phyloP scores from a whole-genome alignment of 441 rosid genomes.

The Brassica hybrid region DNA sequence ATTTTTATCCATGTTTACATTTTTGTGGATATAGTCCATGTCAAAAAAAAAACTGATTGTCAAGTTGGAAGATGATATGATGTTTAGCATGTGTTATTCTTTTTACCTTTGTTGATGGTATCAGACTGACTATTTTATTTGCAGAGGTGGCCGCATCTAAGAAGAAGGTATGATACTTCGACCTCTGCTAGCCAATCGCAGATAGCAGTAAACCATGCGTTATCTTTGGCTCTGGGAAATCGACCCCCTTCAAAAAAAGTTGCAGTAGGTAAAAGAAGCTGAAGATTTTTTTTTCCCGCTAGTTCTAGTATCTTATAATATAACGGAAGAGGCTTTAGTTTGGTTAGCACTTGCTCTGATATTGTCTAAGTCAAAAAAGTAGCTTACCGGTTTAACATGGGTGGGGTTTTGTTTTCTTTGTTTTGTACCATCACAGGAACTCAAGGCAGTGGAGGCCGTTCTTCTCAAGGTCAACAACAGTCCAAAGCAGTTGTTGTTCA shows the following conservation, averaged over 20 bases:
- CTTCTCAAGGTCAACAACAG: constrained; percentile 54
- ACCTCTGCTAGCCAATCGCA: constrained; percentile 47
- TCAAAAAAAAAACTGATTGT: not conserved
- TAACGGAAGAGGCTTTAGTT: not conserved
- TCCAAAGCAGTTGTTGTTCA: constrained; percentile 46
- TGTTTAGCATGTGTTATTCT: not conserved
- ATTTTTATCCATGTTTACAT: not conserved
- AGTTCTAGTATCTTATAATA: not conserved
- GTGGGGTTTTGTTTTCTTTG: constrained; percentile 21
- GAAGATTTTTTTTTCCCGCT: constrained; percentile 10
- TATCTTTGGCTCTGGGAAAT: constrained; percentile 70
- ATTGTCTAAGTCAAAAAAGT: not conserved
- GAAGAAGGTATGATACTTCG: constrained; percentile 43
- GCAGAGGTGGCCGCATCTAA: constrained; percentile 82
- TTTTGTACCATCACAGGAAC: too few relatives aligned
- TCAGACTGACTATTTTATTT: constrained; percentile 29
- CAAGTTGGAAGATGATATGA: constrained; percentile 16
- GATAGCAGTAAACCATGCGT: constrained; percentile 75
- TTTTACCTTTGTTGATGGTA: constrained; percentile 6
- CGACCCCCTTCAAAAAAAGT: constrained; percentile 50
- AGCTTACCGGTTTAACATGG: constrained; percentile 19
- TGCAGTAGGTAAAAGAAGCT: constrained; percentile 44
- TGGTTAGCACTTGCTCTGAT: constrained; percentile 13
- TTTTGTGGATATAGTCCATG: constrained; percentile 4
- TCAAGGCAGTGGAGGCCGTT: too few relatives aligned